Conservation (phyloP, 179 eudicot genomes). For the Spinacia oleracea region DNA sequence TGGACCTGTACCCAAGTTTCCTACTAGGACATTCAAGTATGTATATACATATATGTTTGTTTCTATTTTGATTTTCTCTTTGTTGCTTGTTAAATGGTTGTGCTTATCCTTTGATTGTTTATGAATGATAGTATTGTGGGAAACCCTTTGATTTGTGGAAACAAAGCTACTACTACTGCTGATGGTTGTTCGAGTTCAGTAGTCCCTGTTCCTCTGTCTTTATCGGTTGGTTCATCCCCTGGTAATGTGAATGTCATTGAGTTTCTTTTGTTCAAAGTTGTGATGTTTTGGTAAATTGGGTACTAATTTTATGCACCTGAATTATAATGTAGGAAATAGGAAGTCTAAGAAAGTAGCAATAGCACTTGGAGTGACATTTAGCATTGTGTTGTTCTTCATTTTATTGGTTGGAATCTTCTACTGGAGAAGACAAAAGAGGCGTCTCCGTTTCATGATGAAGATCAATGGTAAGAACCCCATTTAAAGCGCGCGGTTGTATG, state of each 20-base stretch:
- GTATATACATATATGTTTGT: constrained; percentile 23
- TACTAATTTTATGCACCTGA: constrained; percentile 11
- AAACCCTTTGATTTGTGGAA: constrained; percentile 74
- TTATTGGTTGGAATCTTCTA: constrained; percentile 43
- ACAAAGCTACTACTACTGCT: constrained; percentile 35
- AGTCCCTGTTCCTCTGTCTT: constrained; percentile 55
- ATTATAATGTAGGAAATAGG: constrained; percentile 45
- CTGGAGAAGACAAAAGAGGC: constrained; percentile 43
- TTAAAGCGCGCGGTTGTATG: no score
- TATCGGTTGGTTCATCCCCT: constrained; percentile 53
- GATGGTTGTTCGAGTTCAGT: constrained; percentile 69
- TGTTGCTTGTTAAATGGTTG: constrained; percentile 25
- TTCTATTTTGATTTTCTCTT: constrained; percentile 6
- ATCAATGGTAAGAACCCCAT: constrained; percentile 50
- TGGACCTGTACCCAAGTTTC: constrained; percentile 80
- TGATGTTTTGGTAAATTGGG: neutral
- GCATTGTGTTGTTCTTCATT: constrained; percentile 43
- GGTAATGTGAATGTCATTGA: constrained; percentile 35
- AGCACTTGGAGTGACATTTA: constrained; percentile 78
- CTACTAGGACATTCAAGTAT: constrained; percentile 82
- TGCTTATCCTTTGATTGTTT: constrained; percentile 2
- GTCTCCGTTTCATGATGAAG: constrained; percentile 48
- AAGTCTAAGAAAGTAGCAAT: constrained; percentile 65
- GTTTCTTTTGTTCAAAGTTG: neutral
- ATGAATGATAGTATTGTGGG: constrained; percentile 57